Base-by-base conservation (phyloP, 768 basidiomycete genomes). In the Russula compacta region DNA sequence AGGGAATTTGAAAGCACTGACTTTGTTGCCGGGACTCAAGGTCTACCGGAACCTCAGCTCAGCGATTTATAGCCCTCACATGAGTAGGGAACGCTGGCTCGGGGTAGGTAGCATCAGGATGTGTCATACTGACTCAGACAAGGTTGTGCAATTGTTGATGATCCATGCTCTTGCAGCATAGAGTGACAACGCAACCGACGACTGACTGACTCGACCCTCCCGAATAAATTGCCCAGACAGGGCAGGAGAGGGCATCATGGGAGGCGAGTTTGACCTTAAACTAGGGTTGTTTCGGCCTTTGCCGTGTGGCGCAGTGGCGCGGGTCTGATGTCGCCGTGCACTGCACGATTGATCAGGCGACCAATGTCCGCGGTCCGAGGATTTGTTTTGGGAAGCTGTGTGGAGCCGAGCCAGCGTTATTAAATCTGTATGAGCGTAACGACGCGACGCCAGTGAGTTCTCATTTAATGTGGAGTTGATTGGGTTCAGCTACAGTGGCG, bases 61-160 rank as follows among this genome's bases (percentile, higher is more conserved):
- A 12, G 42, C 21, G 8, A 43, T 54, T 53, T 63, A 63, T 63
- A 63, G 29, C 35, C 10, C 4, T 32, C 36, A 49, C 19, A 47
- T 19, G 21, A 11, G 44, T 15, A 50, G 32, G 32, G 17, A 10
- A 21, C 1, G 2, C 24, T n/a, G 43, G 38, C 43, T 57, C 56
- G 24, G 52, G 60, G 46, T 9, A 39, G 36, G 19, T 21, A 39
- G 21, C n/a, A n/a, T n/a, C n/a, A n/a, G n/a, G n/a, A n/a, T n/a
- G 39, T 19, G 61, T 63, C 52, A 58, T 53, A 29, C 21, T 44
- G 61, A 58, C 46, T 58, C 57, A 33, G 46, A 58, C n/a, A 11
- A 24, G 4, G 39, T 36, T 7, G 24, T 24, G 24, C 24, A 29
- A 29, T 17, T 19, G 33, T 1, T 8, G n/a, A 33, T 2, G 29